phyloP scores from a whole-genome alignment of 306 rosid species.

The Datisca glomerata region DNA sequence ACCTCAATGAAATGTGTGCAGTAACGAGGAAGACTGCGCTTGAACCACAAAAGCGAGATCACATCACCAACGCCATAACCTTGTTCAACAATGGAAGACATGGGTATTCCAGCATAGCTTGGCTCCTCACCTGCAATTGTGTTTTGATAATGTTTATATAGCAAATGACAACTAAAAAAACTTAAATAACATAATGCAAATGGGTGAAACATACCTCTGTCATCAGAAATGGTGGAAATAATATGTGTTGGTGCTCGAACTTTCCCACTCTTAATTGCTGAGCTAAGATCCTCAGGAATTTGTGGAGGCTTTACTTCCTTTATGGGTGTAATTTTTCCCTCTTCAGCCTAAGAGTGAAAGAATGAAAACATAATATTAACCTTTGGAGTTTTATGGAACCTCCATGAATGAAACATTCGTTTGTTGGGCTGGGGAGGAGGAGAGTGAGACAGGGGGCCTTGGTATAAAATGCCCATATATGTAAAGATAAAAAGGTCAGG shows the following conservation, averaged over 20 bases:
- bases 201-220: conserved; percentile 52
- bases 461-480: conserved; percentile 1
- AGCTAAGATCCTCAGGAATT: conserved; percentile 86
- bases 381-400: no score
- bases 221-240: conserved; percentile 96
- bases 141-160: not conserved
- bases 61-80: conserved; percentile 95
- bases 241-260: conserved; percentile 98
- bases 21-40: conserved; percentile 96
- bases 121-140: conserved; percentile 84
- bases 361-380: conserved; percentile 3
- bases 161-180: not conserved
- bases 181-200: not conserved
- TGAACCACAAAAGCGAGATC: conserved; percentile 77
- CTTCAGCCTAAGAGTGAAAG: conserved; percentile 40
- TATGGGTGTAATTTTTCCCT: conserved; percentile 57
- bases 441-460: not conserved
- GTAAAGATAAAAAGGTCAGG: no score
- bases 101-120: conserved; percentile 95
- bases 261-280: conserved; percentile 90
- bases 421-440: no score
- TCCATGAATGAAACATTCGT: no score
- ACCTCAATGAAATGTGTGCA: conserved; percentile 97
- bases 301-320: conserved; percentile 90
- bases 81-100: conserved; percentile 92